Evolutionary conservation across 2,329 filamentous ascomycete genomes (phyloP).

Genomic region (Sphaerostilbella broomeana): DNA sequence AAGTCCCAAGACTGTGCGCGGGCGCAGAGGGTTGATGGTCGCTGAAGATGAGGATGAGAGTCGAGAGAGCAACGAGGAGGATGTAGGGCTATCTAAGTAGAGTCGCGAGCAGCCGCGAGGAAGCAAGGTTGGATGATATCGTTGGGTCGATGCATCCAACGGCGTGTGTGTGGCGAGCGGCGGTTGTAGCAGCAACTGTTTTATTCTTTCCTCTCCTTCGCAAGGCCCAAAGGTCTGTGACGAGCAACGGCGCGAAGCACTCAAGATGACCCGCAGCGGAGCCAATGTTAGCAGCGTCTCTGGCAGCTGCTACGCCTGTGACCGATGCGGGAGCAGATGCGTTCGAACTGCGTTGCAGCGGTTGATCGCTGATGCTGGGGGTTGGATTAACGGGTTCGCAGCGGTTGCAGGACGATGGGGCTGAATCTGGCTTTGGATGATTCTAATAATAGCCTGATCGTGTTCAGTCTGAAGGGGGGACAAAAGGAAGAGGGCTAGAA

Average conservation of each 20-base stretch:
- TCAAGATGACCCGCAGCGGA: no score
- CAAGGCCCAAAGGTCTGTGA: background rate
- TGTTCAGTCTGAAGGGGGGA: conserved; percentile 30
- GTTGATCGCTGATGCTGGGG: conserved; percentile 14
- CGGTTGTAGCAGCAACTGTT: no score
- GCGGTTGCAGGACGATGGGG: conserved; percentile 33
- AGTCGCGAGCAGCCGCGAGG: conserved; percentile 1
- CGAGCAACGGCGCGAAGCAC: background rate
- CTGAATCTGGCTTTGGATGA: conserved; percentile 44
- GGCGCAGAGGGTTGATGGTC: conserved; percentile 1
- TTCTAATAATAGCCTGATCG: conserved; percentile 47
- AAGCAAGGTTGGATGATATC: background rate
- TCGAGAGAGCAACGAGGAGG: conserved; percentile 2
- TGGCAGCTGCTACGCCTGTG: no score
- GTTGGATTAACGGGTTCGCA: conserved; percentile 12
- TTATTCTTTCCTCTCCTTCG: no score
- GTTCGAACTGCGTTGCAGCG: conserved; percentile 6
- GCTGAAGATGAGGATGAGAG: conserved; percentile 2
- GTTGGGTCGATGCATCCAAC: conserved; percentile 5
- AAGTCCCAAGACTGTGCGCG: no score
- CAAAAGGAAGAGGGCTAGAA: conserved; percentile 15
- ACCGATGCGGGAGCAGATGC: no score
- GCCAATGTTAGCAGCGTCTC: no score
- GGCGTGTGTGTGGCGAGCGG: background rate
- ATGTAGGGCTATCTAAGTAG: conserved; percentile 4